These are phyloP conservation scores for Boletus patriciae DNA, from an alignment of 768 basidiomycete species.

Conservation along the genomic window DNA sequence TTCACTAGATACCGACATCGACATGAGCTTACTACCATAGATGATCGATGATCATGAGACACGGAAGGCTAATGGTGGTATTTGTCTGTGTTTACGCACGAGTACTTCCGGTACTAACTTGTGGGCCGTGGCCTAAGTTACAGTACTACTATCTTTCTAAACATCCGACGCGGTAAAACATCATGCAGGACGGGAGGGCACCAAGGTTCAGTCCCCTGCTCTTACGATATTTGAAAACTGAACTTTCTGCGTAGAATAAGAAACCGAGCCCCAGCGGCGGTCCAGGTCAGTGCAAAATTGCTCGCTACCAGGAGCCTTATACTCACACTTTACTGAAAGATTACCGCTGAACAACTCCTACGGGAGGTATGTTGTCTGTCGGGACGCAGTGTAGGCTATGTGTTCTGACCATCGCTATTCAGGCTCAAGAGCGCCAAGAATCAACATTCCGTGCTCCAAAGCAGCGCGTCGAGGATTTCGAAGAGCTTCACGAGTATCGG, in stretches of 20 bases:
- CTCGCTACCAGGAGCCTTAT: not conserved
- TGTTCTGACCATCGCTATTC: slow-evolving; percentile 6
- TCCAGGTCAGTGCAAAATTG: slow-evolving; percentile 60
- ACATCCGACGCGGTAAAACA: slow-evolving; percentile 1
- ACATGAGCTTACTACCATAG: too few species aligned
- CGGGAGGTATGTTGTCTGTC: slow-evolving; percentile 64
- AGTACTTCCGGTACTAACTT: not conserved
- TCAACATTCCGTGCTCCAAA: slow-evolving; percentile 87
- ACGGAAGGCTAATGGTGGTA: not conserved
- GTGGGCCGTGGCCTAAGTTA: not conserved
- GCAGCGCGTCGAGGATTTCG: slow-evolving; percentile 95
- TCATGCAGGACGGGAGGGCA: slow-evolving; percentile 80
- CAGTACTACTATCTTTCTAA: not conserved
- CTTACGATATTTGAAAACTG: not conserved
- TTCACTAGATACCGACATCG: not conserved
- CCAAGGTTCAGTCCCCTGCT: slow-evolving; percentile 52
- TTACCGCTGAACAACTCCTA: slow-evolving; percentile 96
- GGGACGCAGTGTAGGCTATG: not conserved
- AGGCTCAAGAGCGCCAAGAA: slow-evolving; percentile 98
- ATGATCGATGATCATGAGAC: too few species aligned
- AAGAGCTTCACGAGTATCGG: slow-evolving; percentile 86
- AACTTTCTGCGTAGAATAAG: slow-evolving; percentile 63
- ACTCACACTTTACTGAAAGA: slow-evolving; percentile 48
- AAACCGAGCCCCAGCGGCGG: slow-evolving; percentile 92
- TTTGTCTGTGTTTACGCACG: slow-evolving; percentile 21